These are phyloP conservation scores for Teratosphaeria nubilosa DNA, from an alignment of 2,329 filamentous ascomycete species.

Conservation along the genomic window DNA sequence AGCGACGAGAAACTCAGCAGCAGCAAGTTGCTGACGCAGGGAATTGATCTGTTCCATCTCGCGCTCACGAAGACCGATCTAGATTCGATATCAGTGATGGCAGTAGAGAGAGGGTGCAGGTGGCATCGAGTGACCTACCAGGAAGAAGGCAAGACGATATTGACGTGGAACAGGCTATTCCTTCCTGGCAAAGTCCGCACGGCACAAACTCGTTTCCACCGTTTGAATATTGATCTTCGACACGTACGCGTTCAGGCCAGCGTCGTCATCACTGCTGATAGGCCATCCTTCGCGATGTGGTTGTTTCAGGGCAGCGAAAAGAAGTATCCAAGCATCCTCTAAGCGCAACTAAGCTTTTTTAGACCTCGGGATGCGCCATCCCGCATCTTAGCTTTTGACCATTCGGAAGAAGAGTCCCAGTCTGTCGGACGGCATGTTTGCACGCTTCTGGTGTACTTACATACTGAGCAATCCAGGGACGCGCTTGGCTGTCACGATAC, in stretches of 20 bases:
- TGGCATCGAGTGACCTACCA: conserved; percentile 1
- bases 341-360: not conserved
- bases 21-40: conserved; percentile 1
- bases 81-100: not conserved
- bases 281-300: not conserved
- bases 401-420: not conserved
- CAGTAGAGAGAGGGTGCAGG: not conserved
- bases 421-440: not conserved
- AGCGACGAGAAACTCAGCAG: conserved; percentile 1
- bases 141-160: not conserved
- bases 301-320: not conserved
- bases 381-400: not conserved
- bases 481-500: not conserved
- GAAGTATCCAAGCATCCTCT: not conserved
- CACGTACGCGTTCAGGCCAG: not conserved
- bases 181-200: not conserved
- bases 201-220: not conserved
- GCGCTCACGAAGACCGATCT: not conserved
- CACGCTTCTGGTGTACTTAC: not conserved
- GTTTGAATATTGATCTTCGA: not conserved
- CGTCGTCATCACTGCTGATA: not conserved
- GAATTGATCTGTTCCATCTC: conserved; percentile 3
- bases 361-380: not conserved
- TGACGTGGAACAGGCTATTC: not conserved
- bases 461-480: not conserved